phyloP scores from a whole-genome alignment of 352 stramenopile genomes.

The Phytophthora macrochlamydospora region DNA sequence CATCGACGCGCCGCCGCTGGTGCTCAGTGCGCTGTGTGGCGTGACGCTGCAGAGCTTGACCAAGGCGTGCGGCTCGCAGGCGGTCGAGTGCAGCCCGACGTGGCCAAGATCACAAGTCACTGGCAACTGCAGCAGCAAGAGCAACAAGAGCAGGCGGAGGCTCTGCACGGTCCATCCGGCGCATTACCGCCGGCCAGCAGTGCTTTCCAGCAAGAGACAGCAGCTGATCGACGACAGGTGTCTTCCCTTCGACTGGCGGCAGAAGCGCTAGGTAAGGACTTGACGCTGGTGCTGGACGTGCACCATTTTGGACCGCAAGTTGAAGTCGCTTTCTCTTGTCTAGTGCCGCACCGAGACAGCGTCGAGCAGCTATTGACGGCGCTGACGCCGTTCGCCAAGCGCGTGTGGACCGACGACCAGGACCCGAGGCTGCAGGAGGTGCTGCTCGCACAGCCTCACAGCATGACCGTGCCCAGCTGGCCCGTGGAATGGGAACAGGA shows the following conservation, averaged over 20 bases:
- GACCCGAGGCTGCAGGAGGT: constrained; percentile 2
- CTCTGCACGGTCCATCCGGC: neutral
- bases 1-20: constrained; percentile 27
- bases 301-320: neutral
- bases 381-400: constrained; percentile 21
- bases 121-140: constrained; percentile 18
- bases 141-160: neutral
- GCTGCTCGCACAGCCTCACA: constrained; percentile 19
- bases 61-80: constrained; percentile 50
- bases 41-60: constrained; percentile 41
- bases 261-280: constrained; percentile 4
- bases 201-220: constrained; percentile 27
- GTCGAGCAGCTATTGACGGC: constrained; percentile 14
- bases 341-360: constrained; percentile 16
- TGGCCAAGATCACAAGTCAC: constrained; percentile 26
- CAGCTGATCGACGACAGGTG: constrained; percentile 2
- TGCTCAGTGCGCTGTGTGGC: constrained; percentile 58
- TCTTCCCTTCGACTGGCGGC: neutral
- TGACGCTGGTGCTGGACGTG: neutral
- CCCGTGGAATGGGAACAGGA: constrained; percentile 24
- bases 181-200: neutral
- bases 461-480: constrained; percentile 8
- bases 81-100: constrained; percentile 39
- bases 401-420: constrained; percentile 7
- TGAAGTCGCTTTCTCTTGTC: neutral